Conservation (phyloP, 2,329 filamentous ascomycete genomes). For the Stromatinia cepivora region DNA sequence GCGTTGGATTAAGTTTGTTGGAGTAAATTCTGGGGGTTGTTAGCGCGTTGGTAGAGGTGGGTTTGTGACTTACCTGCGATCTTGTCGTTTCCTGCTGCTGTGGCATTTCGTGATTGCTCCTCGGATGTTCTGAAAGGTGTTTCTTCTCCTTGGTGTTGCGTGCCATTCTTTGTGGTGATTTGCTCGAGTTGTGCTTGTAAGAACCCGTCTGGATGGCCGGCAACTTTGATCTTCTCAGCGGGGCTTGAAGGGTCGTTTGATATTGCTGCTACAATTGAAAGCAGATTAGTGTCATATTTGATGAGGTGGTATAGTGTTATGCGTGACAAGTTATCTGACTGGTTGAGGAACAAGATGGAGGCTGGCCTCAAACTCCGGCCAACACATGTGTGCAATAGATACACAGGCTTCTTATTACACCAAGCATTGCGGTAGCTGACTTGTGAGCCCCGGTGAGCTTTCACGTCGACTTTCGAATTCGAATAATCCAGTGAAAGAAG, state of each 20-base stretch:
- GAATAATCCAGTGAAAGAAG: no score
- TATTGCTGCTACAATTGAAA: not conserved
- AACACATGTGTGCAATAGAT: not conserved
- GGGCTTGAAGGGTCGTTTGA: not conserved
- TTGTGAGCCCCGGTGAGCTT: not conserved
- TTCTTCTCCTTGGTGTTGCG: not conserved
- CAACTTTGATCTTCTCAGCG: conserved; percentile 20
- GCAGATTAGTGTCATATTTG: not conserved
- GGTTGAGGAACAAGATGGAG: not conserved
- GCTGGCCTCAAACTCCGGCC: no score
- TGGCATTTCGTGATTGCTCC: conserved; percentile 28
- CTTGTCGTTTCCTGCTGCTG: conserved; percentile 43
- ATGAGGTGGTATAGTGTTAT: not conserved
- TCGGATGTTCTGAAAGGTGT: not conserved
- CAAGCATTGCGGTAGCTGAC: not conserved
- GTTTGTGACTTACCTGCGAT: conserved; percentile 24
- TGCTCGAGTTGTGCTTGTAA: conserved; percentile 28
- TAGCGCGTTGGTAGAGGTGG: not conserved
- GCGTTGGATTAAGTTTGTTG: conserved; percentile 23
- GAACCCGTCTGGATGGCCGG: conserved; percentile 38
- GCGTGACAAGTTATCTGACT: not conserved
- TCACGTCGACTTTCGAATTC: not conserved
- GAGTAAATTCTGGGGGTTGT: conserved; percentile 10
- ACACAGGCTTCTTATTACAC: no score
- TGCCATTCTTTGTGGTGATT: not conserved